These are phyloP conservation scores for Asterophora parasitica DNA, from an alignment of 768 basidiomycete species.

Conservation along the genomic window DNA sequence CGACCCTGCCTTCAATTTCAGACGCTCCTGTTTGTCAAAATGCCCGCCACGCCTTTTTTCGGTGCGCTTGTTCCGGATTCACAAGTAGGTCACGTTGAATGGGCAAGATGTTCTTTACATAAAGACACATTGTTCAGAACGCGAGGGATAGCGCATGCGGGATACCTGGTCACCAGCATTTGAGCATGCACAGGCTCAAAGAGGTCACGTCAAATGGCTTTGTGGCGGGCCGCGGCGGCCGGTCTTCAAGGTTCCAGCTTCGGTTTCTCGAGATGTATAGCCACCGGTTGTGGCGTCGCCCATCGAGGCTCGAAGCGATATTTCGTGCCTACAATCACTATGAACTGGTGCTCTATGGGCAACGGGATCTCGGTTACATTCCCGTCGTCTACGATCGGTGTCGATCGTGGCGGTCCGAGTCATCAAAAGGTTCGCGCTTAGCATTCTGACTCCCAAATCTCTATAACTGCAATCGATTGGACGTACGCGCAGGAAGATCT, in stretches of 20 bases:
- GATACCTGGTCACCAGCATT: too few relatives aligned
- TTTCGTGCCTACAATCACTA: slow-evolving; percentile 4
- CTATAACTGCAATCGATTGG: neutral
- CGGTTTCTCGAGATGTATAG: slow-evolving; percentile 4
- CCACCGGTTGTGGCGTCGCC: slow-evolving; percentile 8
- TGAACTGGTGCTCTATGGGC: neutral
- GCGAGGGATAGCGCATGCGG: too few relatives aligned
- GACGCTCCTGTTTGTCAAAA: too few relatives aligned
- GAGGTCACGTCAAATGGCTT: neutral
- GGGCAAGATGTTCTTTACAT: too few relatives aligned
- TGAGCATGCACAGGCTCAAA: too few relatives aligned
- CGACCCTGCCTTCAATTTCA: too few relatives aligned
- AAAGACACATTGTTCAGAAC: too few relatives aligned
- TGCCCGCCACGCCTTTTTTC: too few relatives aligned
- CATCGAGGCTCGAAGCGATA: slow-evolving; percentile 9
- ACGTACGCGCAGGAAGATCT: slow-evolving; percentile 4
- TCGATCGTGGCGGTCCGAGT: slow-evolving; percentile 17
- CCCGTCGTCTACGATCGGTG: slow-evolving; percentile 14
- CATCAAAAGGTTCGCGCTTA: slow-evolving; percentile 25
- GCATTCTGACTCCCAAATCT: neutral
- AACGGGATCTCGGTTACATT: slow-evolving; percentile 16
- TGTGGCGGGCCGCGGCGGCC: slow-evolving; percentile 3
- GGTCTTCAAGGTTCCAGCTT: slow-evolving; percentile 6
- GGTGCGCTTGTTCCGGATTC: too few relatives aligned
- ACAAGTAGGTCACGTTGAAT: too few relatives aligned